Percentiles rank a stretch among this genome's conserved stretches.
Evolutionary conservation across 2,329 filamentous ascomycete genomes (phyloP).

Genomic region (Trichothecium roseum): DNA sequence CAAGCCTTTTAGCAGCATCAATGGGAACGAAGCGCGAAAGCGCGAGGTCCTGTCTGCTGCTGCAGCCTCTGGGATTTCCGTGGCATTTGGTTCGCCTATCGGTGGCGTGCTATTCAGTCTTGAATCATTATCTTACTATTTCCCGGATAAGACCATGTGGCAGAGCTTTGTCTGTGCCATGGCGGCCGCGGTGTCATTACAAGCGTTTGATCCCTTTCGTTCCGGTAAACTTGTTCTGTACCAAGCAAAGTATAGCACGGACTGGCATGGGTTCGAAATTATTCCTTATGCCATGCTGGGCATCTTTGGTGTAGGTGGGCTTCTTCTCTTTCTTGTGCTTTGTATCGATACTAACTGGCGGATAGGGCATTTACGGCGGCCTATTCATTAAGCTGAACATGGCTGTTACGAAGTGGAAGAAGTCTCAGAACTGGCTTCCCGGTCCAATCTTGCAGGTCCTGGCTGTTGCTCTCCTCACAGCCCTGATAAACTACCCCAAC

Average conservation of each 20-base stretch:
- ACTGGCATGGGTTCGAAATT: constrained; percentile 92
- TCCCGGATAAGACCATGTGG: constrained; percentile 99
- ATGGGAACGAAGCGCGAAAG: constrained; percentile 87
- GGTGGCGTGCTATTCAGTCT: constrained; percentile 91
- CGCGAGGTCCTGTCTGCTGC: constrained; percentile 88
- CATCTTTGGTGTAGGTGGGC: constrained; percentile 61
- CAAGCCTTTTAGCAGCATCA: constrained; percentile 72
- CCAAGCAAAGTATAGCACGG: constrained; percentile 83
- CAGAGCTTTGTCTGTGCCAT: constrained; percentile 98
- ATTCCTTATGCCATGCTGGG: constrained; percentile 80
- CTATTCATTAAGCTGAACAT: constrained; percentile 95
- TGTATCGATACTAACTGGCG: constrained; percentile 7
- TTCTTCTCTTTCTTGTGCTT: background rate
- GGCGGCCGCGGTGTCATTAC: constrained; percentile 90
- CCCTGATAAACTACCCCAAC: constrained; percentile 89
- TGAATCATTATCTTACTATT: constrained; percentile 93
- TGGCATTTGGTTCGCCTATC: constrained; percentile 88
- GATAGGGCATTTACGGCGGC: constrained; percentile 76
- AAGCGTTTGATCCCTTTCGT: constrained; percentile 87
- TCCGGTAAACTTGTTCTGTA: constrained; percentile 94
- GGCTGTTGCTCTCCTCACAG: constrained; percentile 69
- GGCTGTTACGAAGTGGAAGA: constrained; percentile 72
- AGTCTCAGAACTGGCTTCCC: constrained; percentile 52
- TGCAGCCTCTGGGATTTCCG: constrained; percentile 83
- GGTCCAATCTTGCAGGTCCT: constrained; percentile 72